phyloP scores from a whole-genome alignment of 768 basidiomycete genomes.

The Saitozyma podzolica region DNA sequence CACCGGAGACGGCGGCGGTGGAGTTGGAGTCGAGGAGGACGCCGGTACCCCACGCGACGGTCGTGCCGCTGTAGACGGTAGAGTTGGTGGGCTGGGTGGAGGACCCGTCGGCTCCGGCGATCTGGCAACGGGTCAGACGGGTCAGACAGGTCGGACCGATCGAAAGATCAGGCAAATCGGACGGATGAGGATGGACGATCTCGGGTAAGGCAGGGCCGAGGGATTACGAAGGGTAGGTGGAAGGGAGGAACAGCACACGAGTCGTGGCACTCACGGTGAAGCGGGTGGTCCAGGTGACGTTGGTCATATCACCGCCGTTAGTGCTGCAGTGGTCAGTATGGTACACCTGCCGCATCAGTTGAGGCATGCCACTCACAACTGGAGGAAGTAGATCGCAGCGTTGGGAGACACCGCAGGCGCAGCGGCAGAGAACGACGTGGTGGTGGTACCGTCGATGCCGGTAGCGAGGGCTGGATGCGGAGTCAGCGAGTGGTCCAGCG shows the following conservation, averaged over 20 bases:
- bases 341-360: not conserved
- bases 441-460: slow-evolving; percentile 42
- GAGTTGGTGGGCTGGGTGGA: slow-evolving; percentile 40
- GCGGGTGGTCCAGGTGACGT: slow-evolving; percentile 45
- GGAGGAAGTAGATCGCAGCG: slow-evolving; percentile 50
- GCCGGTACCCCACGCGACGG: slow-evolving; percentile 46
- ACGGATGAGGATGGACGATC: too few species aligned
- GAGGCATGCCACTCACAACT: slow-evolving; percentile 32
- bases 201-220: too few species aligned
- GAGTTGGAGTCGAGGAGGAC: slow-evolving; percentile 17
- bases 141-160: not conserved
- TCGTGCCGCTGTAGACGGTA: slow-evolving; percentile 36
- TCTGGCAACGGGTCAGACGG: slow-evolving; percentile 23
- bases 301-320: slow-evolving; percentile 27
- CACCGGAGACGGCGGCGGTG: slow-evolving; percentile 14
- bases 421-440: slow-evolving; percentile 23
- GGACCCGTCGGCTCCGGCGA: slow-evolving; percentile 44
- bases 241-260: too few species aligned
- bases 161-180: not conserved
- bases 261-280: slow-evolving; percentile 41
- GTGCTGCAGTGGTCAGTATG: slow-evolving; percentile 18
- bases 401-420: slow-evolving; percentile 44
- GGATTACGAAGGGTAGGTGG: too few species aligned
- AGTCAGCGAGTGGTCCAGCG: not conserved
- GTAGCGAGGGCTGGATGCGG: slow-evolving; percentile 25